phyloP scores from a whole-genome alignment of 148 eudicot species.

The Rhododendron simsii region DNA sequence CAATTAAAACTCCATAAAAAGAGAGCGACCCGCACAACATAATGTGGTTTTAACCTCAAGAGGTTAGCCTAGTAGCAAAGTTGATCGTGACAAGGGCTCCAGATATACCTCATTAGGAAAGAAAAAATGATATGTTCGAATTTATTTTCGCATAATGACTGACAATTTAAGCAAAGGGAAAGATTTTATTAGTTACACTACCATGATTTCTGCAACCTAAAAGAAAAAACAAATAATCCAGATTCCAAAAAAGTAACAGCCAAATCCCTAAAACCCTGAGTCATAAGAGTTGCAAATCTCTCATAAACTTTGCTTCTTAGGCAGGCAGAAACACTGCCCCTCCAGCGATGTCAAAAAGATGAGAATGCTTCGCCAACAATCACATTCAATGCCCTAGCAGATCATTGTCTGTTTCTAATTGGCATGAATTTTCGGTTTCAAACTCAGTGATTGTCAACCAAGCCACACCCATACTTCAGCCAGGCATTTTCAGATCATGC shows the following conservation, averaged over 20 bases:
- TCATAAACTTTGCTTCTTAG: neutral
- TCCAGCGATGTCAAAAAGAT: neutral
- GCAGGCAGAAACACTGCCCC: neutral
- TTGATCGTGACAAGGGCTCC: neutral
- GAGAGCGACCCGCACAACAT: neutral
- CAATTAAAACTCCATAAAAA: neutral
- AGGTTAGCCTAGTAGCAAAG: neutral
- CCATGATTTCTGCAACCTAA: neutral
- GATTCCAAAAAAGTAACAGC: neutral
- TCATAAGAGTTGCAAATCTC: neutral
- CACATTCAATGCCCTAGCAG: neutral
- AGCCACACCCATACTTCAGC: neutral
- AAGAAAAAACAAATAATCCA: neutral
- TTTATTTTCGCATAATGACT: neutral
- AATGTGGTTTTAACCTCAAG: neutral
- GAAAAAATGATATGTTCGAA: neutral
- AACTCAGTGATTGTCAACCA: neutral
- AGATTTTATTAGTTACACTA: too few species aligned
- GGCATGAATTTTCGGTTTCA: neutral
- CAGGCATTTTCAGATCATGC: neutral
- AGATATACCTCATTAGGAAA: neutral
- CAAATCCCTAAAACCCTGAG: neutral
- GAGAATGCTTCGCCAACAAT: neutral
- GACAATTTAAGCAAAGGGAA: neutral
- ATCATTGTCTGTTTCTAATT: neutral